These are phyloP conservation scores for Diaporthe sp. DNA, from an alignment of 2,329 filamentous ascomycete species.

Conservation along the genomic window DNA sequence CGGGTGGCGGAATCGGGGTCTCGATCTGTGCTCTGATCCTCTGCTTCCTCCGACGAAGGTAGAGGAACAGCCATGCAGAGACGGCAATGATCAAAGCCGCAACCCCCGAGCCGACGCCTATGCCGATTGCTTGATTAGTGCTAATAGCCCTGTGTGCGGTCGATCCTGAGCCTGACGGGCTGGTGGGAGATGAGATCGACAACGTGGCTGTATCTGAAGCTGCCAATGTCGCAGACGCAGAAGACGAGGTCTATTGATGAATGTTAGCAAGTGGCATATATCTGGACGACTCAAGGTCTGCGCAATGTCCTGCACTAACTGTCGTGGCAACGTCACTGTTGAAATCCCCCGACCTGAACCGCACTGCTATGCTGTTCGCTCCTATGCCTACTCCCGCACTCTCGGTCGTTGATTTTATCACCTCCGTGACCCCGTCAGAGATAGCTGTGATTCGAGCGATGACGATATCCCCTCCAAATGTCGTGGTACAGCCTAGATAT, in stretches of 20 bases:
- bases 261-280: background rate
- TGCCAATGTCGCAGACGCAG: constrained; percentile 3
- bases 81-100: constrained; percentile 40
- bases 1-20: constrained; percentile 18
- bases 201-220: background rate
- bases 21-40: constrained; percentile 29
- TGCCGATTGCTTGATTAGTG: constrained; percentile 44
- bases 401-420: constrained; percentile 17
- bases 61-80: constrained; percentile 41
- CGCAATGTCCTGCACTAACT: constrained; percentile 4
- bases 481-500: constrained; percentile 44
- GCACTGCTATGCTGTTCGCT: constrained; percentile 33
- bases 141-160: constrained; percentile 38
- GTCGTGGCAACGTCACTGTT: constrained; percentile 26
- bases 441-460: constrained; percentile 42
- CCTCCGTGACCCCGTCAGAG: constrained; percentile 37
- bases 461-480: constrained; percentile 38
- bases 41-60: constrained; percentile 42
- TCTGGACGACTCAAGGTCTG: background rate
- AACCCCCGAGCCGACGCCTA: constrained; percentile 44
- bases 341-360: constrained; percentile 34
- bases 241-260: background rate
- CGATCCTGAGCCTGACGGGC: background rate
- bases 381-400: constrained; percentile 25
- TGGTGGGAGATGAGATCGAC: constrained; percentile 1